Evolutionary conservation across 2,329 filamentous ascomycete species (phyloP).

Genomic region (Monosporascus sp.): DNA sequence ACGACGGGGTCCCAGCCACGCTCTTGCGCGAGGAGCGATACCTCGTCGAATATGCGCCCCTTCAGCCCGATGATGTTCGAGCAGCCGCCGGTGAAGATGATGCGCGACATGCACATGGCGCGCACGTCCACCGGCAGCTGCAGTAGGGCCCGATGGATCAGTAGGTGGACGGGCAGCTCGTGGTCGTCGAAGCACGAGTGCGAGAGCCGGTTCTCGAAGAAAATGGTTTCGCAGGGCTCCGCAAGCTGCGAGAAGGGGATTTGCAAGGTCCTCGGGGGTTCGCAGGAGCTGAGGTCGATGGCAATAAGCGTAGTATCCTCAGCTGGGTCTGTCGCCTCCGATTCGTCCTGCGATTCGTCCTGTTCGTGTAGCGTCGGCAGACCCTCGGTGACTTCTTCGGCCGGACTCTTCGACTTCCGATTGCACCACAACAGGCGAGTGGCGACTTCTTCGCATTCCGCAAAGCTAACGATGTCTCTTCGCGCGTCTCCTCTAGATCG

Average conservation of each 20-base stretch:
- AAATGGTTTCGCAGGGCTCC: conserved; percentile 66
- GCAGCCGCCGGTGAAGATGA: conserved; percentile 79
- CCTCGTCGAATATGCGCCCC: conserved; percentile 68
- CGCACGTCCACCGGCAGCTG: conserved; percentile 76
- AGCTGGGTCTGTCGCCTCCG: conserved; percentile 22
- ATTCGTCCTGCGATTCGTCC: conserved; percentile 36
- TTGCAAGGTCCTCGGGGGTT: conserved; percentile 49
- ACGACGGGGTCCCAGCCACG: conserved; percentile 74
- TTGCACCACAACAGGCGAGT: conserved; percentile 75
- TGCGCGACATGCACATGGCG: conserved; percentile 79
- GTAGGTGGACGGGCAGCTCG: conserved; percentile 69
- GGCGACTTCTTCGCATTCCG: conserved; percentile 76
- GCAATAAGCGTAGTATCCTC: conserved; percentile 32
- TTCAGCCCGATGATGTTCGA: conserved; percentile 76
- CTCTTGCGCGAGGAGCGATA: conserved; percentile 59
- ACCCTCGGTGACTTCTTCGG: conserved; percentile 25
- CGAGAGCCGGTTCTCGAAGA: conserved; percentile 57
- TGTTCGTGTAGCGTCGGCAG: conserved; percentile 52
- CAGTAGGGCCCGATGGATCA: conserved; percentile 73
- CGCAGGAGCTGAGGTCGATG: conserved; percentile 42
- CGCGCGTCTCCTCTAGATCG: conserved; percentile 19
- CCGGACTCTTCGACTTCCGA: conserved; percentile 27
- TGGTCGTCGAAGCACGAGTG: conserved; percentile 71
- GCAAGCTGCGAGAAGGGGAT: conserved; percentile 67
- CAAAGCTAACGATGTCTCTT: conserved; percentile 53